Evolutionary conservation across 768 basidiomycete genomes (phyloP).

Genomic region (Lactarius vividus): DNA sequence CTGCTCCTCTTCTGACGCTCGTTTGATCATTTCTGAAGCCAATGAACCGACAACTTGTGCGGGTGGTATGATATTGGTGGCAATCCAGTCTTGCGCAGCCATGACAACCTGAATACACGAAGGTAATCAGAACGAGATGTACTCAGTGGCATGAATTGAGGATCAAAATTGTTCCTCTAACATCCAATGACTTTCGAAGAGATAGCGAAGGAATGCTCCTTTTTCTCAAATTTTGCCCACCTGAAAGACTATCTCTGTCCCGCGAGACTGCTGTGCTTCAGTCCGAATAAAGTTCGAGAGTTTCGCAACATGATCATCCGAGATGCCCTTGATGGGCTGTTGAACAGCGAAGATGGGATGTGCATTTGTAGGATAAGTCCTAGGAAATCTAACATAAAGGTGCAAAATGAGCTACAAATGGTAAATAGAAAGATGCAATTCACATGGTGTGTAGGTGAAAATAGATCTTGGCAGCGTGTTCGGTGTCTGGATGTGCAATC

Average conservation of each 20-base stretch:
- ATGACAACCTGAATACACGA: constrained; percentile 53
- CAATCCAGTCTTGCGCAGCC: constrained; percentile 70
- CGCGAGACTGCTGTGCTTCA: constrained; percentile 63
- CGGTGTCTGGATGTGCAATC: constrained; percentile 61
- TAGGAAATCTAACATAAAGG: constrained; percentile 56
- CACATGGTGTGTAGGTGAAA: constrained; percentile 72
- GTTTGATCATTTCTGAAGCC: constrained; percentile 73
- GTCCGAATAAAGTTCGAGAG: constrained; percentile 58
- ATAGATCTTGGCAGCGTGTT: constrained; percentile 54
- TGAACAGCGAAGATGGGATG: constrained; percentile 66
- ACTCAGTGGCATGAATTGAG: background rate
- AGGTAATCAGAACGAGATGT: background rate
- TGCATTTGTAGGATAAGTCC: constrained; percentile 75
- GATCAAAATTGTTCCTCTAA: background rate
- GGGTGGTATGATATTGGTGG: constrained; percentile 51
- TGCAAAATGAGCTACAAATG: constrained; percentile 1
- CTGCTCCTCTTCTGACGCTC: constrained; percentile 67
- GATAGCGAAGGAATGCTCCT: background rate
- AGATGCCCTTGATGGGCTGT: constrained; percentile 60
- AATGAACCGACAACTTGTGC: constrained; percentile 66
- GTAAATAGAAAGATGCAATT: constrained; percentile 29
- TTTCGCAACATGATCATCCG: constrained; percentile 52
- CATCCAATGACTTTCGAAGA: background rate
- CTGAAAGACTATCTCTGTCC: constrained; percentile 78
- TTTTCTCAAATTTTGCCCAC: constrained; percentile 38